These are phyloP conservation scores for Lecanicillium sp. DNA, from an alignment of 2,329 filamentous ascomycete genomes.

Conservation along the genomic window DNA sequence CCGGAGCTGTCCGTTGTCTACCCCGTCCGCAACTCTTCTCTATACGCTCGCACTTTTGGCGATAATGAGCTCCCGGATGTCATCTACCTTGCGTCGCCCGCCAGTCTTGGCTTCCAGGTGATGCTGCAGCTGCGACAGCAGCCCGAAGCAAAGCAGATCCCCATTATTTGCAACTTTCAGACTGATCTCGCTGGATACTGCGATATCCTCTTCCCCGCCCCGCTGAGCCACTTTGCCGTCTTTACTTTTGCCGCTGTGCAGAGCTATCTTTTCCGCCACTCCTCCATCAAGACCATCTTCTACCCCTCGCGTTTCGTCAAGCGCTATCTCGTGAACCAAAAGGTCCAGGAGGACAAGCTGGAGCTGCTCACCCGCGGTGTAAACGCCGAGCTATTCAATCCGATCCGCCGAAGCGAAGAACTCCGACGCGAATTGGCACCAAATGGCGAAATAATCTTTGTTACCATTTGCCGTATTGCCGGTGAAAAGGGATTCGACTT, in stretches of 20 bases:
- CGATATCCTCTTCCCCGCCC: conserved; percentile 58
- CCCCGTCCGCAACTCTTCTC: conserved; percentile 54
- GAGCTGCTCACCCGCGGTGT: conserved; percentile 57
- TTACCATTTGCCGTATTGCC: conserved; percentile 59
- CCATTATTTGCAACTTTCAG: conserved; percentile 62
- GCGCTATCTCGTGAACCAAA: conserved; percentile 50
- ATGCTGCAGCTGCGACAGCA: conserved; percentile 61
- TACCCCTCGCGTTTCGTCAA: conserved; percentile 59
- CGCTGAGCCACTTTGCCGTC: conserved; percentile 53
- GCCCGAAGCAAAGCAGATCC: conserved; percentile 42
- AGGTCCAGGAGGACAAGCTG: conserved; percentile 48
- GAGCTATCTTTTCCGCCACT: conserved; percentile 57
- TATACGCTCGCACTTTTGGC: conserved; percentile 54
- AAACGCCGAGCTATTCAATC: conserved; percentile 54
- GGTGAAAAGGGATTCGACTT: conserved; percentile 67
- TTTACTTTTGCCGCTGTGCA: conserved; percentile 56
- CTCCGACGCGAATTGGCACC: conserved; percentile 50
- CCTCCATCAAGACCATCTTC: conserved; percentile 57
- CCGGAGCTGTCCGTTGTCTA: conserved; percentile 64
- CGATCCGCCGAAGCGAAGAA: conserved; percentile 39
- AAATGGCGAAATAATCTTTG: conserved; percentile 54
- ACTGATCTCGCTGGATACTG: conserved; percentile 65
- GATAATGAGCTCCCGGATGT: conserved; percentile 46
- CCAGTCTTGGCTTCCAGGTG: conserved; percentile 63
- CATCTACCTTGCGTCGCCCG: conserved; percentile 63